Evolutionary conservation across 805 yeast genomes (phyloP).

Genomic region (Candida succiphila): DNA sequence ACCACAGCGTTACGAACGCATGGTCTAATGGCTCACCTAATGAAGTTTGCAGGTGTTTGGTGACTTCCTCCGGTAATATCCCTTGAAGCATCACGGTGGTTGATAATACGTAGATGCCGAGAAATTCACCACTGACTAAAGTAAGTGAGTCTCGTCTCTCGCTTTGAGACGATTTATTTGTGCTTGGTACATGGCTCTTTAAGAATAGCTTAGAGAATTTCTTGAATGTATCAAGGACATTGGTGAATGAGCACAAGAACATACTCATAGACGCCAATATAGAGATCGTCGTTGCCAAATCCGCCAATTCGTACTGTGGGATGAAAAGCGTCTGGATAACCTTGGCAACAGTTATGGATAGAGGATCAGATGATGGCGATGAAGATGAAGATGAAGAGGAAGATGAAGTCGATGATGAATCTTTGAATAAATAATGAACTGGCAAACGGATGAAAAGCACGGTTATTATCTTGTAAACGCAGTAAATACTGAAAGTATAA

Average conservation of each 20-base stretch:
- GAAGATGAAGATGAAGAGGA: not conserved
- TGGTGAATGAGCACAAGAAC: conserved; percentile 54
- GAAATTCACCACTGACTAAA: conserved; percentile 20
- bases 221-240: conserved; percentile 50
- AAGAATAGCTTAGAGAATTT: conserved; percentile 26
- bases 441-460: conserved; percentile 34
- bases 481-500: conserved; percentile 31
- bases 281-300: conserved; percentile 33
- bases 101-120: conserved; percentile 42
- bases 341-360: conserved; percentile 39
- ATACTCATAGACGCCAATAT: conserved; percentile 48
- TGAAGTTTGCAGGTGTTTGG: conserved; percentile 29
- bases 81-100: conserved; percentile 40
- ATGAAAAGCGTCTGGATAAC: conserved; percentile 19
- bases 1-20: conserved; percentile 41
- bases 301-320: conserved; percentile 23
- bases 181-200: not conserved
- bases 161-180: not conserved
- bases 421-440: conserved; percentile 5
- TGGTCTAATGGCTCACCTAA: conserved; percentile 23
- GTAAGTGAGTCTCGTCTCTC: not conserved
- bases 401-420: too few species aligned
- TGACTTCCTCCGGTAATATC: conserved; percentile 31
- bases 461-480: conserved; percentile 36
- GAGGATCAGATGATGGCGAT: conserved; percentile 27